Evolutionary conservation across 257 asterid species (phyloP), one percentile per base, ranked within the genome.

Genomic region (Salvia hispanica): DNA sequence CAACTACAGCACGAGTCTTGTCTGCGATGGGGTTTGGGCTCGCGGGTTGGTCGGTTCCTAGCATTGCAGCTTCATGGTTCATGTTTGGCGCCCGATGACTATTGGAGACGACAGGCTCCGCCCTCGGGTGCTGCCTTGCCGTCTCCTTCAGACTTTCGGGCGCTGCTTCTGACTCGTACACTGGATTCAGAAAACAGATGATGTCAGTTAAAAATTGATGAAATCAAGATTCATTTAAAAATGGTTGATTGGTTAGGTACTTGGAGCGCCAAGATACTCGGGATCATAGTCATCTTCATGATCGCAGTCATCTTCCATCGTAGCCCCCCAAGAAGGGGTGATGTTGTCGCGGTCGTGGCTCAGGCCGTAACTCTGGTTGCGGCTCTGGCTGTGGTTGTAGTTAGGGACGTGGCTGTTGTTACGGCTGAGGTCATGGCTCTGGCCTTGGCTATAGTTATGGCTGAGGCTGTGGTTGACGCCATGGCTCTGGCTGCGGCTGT

Each of bases 181-280:
- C 99, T 94, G 82, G 4, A 12, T 10, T 42, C 34, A 43, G 14
- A 12, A 58, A 58, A 31, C 12, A 15, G 9, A 60, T 11, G 37
- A 0, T 42, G 52, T 16, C 31, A 25, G 31, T 25, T 25, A 25
- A 25, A 39, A 39, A 10, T 13, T 15, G 6, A 31, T 31, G 2
- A 13, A 53, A 53, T 53, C 36, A 53, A 53, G 36, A 18, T 21
- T 8, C 7, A 8, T 25, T 25, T 37, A 25, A 53, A 4, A 15
- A 25, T 6, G 39, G 59, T 25, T 10, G 14, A 2, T 37, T n/a
- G 6, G 7, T 81, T 40, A 40, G 45, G n/a, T 86, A 94, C 99
- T 94, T 78, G 99, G 99, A 56, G 97, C 99, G 39, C 99, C 99
- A 50, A 87, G 86, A 72, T 87, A 94, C 64, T 94, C 99, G 40